A percentile compares a stretch with the other conserved stretches of the same genome.
phyloP scores from a whole-genome alignment of 805 yeast species.

The Sugiyamaella qingdaonensis region DNA sequence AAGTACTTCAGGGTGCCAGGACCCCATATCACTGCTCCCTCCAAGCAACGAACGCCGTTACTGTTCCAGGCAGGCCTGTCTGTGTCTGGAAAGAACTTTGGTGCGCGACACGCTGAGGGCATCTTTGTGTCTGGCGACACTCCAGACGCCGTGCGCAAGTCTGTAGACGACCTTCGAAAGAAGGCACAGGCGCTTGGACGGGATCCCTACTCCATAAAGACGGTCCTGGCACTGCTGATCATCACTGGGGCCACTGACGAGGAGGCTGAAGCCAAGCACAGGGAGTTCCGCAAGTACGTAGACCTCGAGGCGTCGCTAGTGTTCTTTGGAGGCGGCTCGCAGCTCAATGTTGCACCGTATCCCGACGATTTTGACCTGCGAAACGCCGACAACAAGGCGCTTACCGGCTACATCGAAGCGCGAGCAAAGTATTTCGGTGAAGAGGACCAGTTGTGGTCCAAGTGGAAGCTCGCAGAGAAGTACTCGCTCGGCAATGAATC shows the following conservation, averaged over 20 bases:
- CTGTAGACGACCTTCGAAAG: conserved; percentile 33
- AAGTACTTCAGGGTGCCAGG: conserved; percentile 41
- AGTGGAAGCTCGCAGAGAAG: conserved; percentile 31
- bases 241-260: conserved; percentile 41
- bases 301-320: conserved; percentile 42
- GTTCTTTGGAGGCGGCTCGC: conserved; percentile 40
- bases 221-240: conserved; percentile 37
- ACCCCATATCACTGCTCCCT: conserved; percentile 41
- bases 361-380: conserved; percentile 33
- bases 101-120: conserved; percentile 43
- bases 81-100: conserved; percentile 38
- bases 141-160: conserved; percentile 31
- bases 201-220: conserved; percentile 37
- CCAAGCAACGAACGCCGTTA: conserved; percentile 44
- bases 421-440: conserved; percentile 35
- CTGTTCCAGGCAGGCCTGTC: conserved; percentile 45
- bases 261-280: conserved; percentile 39
- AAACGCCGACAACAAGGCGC: conserved; percentile 34
- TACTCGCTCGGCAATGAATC: conserved; percentile 34
- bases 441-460: conserved; percentile 24
- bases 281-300: conserved; percentile 33
- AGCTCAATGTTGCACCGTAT: conserved; percentile 38
- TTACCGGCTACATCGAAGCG: conserved; percentile 33
- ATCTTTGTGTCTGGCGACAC: conserved; percentile 39
- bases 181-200: conserved; percentile 36